Conservation (phyloP, 2,329 filamentous ascomycete genomes). For the Claviceps pazoutovae region DNA sequence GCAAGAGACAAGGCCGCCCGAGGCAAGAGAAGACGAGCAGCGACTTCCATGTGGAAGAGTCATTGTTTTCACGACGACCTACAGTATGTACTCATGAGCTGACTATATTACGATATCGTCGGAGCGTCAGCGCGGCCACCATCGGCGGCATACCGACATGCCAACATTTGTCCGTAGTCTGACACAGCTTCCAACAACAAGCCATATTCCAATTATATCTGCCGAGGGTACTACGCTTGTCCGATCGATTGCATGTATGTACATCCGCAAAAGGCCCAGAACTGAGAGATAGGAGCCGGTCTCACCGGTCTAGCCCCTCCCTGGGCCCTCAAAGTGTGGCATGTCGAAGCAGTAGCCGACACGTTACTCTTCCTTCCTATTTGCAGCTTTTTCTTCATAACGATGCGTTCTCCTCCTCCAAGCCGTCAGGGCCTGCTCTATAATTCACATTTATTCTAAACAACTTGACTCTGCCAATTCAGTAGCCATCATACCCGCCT, state of each 20-base stretch:
- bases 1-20: neutral
- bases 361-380: neutral
- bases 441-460: neutral
- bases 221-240: neutral
- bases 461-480: neutral
- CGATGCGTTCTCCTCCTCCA: no score
- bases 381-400: neutral
- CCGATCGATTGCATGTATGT: neutral
- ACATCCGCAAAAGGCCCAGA: neutral
- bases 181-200: neutral
- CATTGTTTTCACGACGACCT: neutral
- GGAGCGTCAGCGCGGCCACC: neutral
- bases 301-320: neutral
- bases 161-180: neutral
- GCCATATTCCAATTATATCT: neutral
- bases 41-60: neutral
- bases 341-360: neutral
- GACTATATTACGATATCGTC: neutral
- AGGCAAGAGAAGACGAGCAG: neutral
- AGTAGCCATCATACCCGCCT: neutral
- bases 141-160: neutral
- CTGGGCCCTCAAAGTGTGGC: neutral
- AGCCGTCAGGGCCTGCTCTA: neutral
- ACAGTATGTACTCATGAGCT: neutral
- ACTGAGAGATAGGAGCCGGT: neutral